Evolutionary conservation across 805 yeast genomes (phyloP).

Genomic region (Metschnikowia lunata): DNA sequence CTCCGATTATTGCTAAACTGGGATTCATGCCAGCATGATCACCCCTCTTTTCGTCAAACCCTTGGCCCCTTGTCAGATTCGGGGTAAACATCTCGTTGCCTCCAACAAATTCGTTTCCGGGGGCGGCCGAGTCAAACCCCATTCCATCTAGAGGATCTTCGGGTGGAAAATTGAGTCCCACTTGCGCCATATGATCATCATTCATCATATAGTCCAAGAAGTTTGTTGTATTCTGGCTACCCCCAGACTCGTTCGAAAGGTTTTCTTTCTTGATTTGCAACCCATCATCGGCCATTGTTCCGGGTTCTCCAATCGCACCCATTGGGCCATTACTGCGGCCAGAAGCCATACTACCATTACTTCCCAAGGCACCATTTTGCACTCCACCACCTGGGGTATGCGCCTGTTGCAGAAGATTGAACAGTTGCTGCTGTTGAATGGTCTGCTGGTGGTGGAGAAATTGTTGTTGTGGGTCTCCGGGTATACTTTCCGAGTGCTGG

Average conservation of each 20-base stretch:
- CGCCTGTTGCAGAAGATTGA: background rate
- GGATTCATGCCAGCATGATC: constrained; percentile 12
- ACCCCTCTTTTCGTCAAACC: constrained; percentile 1
- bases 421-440: constrained; percentile 6
- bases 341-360: background rate
- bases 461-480: constrained; percentile 1
- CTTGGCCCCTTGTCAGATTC: background rate
- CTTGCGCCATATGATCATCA: background rate
- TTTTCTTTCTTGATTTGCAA: constrained; percentile 2
- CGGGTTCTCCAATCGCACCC: background rate
- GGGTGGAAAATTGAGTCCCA: constrained; percentile 2
- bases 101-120: constrained; percentile 1
- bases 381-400: background rate
- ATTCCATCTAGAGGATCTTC: constrained; percentile 4
- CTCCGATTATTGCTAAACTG: constrained; percentile 1
- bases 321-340: background rate
- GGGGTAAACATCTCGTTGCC: background rate
- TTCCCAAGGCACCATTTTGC: too few relatives aligned
- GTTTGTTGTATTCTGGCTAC: background rate
- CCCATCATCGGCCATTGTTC: background rate
- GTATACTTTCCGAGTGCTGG: background rate
- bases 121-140: constrained; percentile 1
- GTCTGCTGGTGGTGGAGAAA: constrained; percentile 6
- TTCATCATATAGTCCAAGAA: constrained; percentile 6
- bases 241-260: constrained; percentile 1